These are phyloP conservation scores for Naganishia liquefaciens DNA, from an alignment of 1,284 basidiomycete species.

Conservation along the genomic window DNA sequence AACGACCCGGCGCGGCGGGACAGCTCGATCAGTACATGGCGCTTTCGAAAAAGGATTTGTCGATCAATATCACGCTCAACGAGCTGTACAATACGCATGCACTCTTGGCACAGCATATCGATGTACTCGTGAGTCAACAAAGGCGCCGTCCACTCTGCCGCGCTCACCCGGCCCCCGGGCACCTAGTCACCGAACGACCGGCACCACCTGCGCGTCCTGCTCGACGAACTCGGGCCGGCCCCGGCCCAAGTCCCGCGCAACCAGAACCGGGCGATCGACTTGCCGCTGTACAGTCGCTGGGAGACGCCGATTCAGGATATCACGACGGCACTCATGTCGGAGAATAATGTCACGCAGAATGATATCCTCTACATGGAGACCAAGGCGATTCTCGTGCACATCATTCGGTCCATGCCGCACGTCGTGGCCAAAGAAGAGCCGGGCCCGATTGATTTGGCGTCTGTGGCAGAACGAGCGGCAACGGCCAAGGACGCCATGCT, in stretches of 20 bases:
- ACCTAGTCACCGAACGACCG: slow-evolving; percentile 91
- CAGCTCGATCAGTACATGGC: slow-evolving; percentile 99
- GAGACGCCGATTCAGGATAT: slow-evolving; percentile 98
- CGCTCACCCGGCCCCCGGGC: background rate
- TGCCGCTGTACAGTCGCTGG: slow-evolving; percentile 94
- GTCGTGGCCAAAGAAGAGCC: slow-evolving; percentile 70
- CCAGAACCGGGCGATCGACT: slow-evolving; percentile 91
- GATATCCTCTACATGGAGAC: slow-evolving; percentile 99
- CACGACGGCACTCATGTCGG: slow-evolving; percentile 86
- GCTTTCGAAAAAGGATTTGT: slow-evolving; percentile 94
- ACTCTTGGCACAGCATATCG: slow-evolving; percentile 89
- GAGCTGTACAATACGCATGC: slow-evolving; percentile 98
- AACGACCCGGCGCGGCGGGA: background rate
- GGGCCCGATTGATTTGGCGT: slow-evolving; percentile 83
- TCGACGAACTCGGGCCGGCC: slow-evolving; percentile 90
- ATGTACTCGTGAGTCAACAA: slow-evolving; percentile 71
- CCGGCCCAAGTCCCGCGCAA: slow-evolving; percentile 94
- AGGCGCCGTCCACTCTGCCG: background rate
- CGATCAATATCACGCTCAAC: slow-evolving; percentile 98
- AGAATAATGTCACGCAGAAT: slow-evolving; percentile 91
- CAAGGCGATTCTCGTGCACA: slow-evolving; percentile 97
- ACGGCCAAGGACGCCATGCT: slow-evolving; percentile 95
- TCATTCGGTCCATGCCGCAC: slow-evolving; percentile 90
- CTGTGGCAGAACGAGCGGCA: slow-evolving; percentile 88
- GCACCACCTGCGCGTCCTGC: slow-evolving; percentile 91